A percentile compares a stretch with the other conserved stretches of the same genome.
These are phyloP conservation scores for Onygena corvina DNA, from an alignment of 2,329 filamentous ascomycete genomes.

Conservation along the genomic window DNA sequence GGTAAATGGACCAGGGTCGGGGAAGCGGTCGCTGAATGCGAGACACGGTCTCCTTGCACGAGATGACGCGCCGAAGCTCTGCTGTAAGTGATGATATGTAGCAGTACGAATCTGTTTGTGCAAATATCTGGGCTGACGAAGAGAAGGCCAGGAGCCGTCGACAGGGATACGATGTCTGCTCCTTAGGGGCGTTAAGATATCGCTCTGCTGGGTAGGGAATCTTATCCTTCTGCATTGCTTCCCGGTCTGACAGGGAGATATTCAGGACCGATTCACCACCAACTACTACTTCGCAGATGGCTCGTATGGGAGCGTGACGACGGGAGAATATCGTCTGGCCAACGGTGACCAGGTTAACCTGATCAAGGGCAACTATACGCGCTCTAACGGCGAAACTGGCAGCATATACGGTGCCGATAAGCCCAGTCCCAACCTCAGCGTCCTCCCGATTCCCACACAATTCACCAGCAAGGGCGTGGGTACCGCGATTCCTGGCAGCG, in stretches of 20 bases:
- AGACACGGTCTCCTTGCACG: not conserved
- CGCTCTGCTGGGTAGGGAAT: constrained; percentile 36
- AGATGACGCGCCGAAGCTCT: constrained; percentile 13
- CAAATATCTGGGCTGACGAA: not conserved
- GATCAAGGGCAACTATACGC: constrained; percentile 34
- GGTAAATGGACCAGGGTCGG: constrained; percentile 1
- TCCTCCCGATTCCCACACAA: constrained; percentile 9
- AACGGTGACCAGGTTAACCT: constrained; percentile 33
- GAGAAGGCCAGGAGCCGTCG: not conserved
- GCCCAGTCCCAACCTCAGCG: constrained; percentile 33
- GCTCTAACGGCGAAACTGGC: constrained; percentile 28
- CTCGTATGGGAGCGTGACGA: constrained; percentile 36
- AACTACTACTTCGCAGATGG: constrained; percentile 39
- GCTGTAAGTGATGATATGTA: constrained; percentile 15
- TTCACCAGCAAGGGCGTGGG: constrained; percentile 37
- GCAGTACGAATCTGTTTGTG: no score
- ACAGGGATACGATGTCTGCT: constrained; percentile 31
- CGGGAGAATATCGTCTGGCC: constrained; percentile 33
- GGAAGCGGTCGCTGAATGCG: not conserved
- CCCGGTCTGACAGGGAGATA: no score
- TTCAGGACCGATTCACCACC: constrained; percentile 40
- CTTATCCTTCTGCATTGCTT: not conserved
- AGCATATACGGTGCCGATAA: constrained; percentile 34
- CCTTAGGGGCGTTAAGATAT: constrained; percentile 30
- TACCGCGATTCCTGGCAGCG: constrained; percentile 35